Conservation (phyloP, 148 eudicot species). For the Fagopyrum homotropicum region DNA sequence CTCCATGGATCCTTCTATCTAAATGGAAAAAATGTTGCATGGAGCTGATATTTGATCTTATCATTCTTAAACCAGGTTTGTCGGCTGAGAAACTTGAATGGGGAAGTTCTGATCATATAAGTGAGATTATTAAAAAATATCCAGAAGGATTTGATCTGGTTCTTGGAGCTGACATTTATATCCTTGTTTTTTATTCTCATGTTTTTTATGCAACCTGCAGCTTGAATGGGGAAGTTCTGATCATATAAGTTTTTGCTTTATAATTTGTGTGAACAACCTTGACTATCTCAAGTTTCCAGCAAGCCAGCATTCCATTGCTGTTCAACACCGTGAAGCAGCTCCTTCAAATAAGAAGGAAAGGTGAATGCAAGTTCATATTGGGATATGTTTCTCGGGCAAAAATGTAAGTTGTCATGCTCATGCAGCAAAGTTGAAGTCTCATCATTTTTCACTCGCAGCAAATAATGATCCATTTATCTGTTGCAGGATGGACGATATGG, state of each 20-base stretch:
- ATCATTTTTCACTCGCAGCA: background rate
- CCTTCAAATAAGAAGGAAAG: conserved; percentile 36
- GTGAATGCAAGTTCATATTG: conserved; percentile 61
- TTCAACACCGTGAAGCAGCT: conserved; percentile 69
- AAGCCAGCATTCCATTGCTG: conserved; percentile 68
- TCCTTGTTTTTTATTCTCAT: conserved; percentile 27
- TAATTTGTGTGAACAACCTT: conserved; percentile 25
- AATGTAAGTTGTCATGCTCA: conserved; percentile 40
- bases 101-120: conserved; percentile 64
- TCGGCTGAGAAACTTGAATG: conserved; percentile 76
- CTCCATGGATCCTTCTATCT: background rate
- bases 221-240: background rate
- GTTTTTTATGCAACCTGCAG: background rate
- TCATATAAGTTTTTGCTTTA: background rate
- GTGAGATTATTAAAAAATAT: conserved; percentile 41
- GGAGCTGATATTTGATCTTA: background rate
- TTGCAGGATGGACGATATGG: conserved; percentile 77
- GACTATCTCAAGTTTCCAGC: conserved; percentile 77
- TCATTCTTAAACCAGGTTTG: conserved; percentile 30
- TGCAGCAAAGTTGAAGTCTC: background rate
- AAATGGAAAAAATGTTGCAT: background rate
- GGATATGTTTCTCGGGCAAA: conserved; percentile 81
- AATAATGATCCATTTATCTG: background rate
- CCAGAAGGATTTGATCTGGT: conserved; percentile 75
- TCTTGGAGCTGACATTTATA: conserved; percentile 99